Conservation (phyloP, 306 rosid species). For the Pachyrhizus erosus region DNA sequence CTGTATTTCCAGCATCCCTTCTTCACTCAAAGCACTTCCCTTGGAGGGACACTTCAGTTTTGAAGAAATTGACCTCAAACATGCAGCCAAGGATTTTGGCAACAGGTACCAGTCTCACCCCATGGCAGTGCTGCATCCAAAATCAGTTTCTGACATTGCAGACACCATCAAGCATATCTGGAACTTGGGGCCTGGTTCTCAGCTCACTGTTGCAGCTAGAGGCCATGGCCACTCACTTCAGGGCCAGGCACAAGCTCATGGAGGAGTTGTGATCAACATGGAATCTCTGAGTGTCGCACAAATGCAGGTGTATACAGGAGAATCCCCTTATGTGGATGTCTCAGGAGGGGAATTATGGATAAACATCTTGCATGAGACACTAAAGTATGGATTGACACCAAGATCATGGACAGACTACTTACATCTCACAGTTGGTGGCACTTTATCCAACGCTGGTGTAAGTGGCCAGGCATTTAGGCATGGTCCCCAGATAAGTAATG, state of each 20-base stretch:
- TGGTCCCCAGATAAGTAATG: constrained; percentile 99
- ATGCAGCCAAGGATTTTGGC: constrained; percentile 86
- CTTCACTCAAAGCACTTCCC: constrained; percentile 66
- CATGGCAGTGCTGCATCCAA: constrained; percentile 80
- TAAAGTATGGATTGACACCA: constrained; percentile 85
- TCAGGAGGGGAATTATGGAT: constrained; percentile 97
- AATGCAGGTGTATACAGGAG: constrained; percentile 66
- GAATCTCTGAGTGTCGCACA: constrained; percentile 63
- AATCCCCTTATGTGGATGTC: constrained; percentile 76
- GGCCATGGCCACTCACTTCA: constrained; percentile 98
- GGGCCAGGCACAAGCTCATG: constrained; percentile 90
- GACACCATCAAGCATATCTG: constrained; percentile 70
- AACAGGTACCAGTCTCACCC: constrained; percentile 78
- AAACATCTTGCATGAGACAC: constrained; percentile 83
- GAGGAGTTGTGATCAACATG: constrained; percentile 90
- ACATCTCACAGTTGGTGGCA: constrained; percentile 95
- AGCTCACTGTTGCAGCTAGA: constrained; percentile 87
- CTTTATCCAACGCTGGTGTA: constrained; percentile 94
- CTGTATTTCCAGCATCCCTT: constrained; percentile 56
- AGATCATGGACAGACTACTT: constrained; percentile 98
- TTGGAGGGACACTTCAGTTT: constrained; percentile 79
- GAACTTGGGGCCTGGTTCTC: constrained; percentile 74
- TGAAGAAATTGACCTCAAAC: constrained; percentile 64
- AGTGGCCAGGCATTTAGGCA: constrained; percentile 97
- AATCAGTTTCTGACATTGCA: constrained; percentile 80